Evolutionary conservation across 2,329 filamentous ascomycete species (phyloP).

Genomic region (Diaporthe caulivora): DNA sequence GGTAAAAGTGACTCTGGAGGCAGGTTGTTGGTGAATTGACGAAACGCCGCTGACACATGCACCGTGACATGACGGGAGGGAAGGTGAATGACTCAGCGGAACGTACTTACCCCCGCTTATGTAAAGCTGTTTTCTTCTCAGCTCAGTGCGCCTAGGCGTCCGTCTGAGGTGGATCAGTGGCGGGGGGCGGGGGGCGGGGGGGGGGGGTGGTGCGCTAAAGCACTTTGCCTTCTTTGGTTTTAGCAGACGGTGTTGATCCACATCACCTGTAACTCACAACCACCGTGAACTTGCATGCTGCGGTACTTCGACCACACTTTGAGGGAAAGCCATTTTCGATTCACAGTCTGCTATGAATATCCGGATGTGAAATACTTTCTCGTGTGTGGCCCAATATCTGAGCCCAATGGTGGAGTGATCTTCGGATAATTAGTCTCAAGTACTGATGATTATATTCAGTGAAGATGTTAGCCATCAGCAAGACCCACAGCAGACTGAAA

Average conservation of each 20-base stretch:
- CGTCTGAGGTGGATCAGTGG: too few species aligned
- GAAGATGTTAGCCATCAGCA: background rate
- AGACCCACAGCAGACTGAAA: background rate
- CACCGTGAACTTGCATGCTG: background rate
- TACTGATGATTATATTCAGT: background rate
- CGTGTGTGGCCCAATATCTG: background rate
- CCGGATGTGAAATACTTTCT: background rate
- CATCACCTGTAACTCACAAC: background rate
- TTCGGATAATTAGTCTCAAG: too few species aligned
- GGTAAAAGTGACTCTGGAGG: background rate
- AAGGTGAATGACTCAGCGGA: background rate
- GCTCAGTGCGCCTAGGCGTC: too few species aligned
- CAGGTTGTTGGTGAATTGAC: background rate
- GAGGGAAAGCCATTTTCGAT: background rate
- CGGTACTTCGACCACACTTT: background rate
- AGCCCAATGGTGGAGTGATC: background rate
- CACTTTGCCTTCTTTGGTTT: background rate
- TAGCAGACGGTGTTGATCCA: background rate
- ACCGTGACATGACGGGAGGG: too few species aligned
- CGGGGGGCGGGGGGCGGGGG: too few species aligned
- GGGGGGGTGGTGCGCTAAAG: too few species aligned
- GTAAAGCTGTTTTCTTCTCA: background rate
- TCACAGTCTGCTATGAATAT: fast-evolving
- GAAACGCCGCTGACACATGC: conserved; percentile 17
- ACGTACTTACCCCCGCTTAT: background rate